Evolutionary conservation across 768 basidiomycete species (phyloP), one percentile per base, ranked within the genome.

Genomic region (Boletus edulis): DNA sequence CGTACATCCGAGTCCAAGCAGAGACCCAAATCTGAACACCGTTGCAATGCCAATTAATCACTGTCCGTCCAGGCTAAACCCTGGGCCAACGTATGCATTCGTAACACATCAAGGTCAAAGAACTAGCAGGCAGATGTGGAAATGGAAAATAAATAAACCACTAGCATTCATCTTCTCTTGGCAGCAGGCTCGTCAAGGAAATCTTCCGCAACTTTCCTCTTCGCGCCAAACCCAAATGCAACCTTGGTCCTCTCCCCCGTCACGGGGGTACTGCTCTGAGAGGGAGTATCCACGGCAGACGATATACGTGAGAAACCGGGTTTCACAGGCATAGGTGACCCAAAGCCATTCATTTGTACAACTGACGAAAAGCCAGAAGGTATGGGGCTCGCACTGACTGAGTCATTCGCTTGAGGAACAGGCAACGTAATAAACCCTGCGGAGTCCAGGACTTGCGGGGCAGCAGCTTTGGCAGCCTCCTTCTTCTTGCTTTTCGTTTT

Each of bases 401-500:
- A 67, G 50, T 78, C 78, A 61, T 79, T 77, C 15, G 73, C 58
- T 35, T 74, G 75, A 1, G 86, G 82, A 18, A 82, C 83, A 46
- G 87, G 86, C 1, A 91, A 70, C 2, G 86, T 88, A 72, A 90
- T 86, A 65, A 92, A 89, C 9, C 87, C 87, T 0, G 77, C 72
- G 7, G 72, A 74, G 34, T 78, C 79, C n/a, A 76, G 67, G 17
- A 68, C 68, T 52, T 80, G 80, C 22, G 79, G 75, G 0, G 73
- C 71, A 34, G 71, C 73, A 27, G 55, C 59, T 67, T 85, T 89
- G 45, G 73, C 78, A 5, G 70, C 66, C 54, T 87, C 86, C 66
- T 90, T 91, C 72, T 80, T 82, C 76, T 91, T 92, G 70, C 84
- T 86, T 71, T 89, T 91, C 54, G 79, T 77, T 70, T 88, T 90